These are phyloP conservation scores for Boletus pseudo-olivaceus DNA, from an alignment of 768 basidiomycete species.

Conservation along the genomic window DNA sequence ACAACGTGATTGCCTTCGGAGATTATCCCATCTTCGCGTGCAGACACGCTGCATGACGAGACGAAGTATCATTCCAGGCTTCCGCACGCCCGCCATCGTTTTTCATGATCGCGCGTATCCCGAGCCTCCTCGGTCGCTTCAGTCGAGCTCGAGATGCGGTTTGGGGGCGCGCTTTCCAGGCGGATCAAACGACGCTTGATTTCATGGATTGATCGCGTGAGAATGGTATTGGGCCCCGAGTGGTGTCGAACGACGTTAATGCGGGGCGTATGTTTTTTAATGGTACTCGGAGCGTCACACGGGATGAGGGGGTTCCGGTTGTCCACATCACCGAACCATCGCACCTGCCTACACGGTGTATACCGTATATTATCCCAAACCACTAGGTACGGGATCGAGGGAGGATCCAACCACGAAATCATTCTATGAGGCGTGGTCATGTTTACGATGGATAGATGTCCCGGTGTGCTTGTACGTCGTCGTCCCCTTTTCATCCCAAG, in stretches of 20 bases:
- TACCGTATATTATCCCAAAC: conserved; percentile 85
- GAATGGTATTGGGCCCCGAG: conserved; percentile 67
- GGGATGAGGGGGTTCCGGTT: neutral
- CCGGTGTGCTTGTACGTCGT: conserved; percentile 69
- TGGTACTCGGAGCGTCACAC: conserved; percentile 63
- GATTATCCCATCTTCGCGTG: conserved; percentile 19
- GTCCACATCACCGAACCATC: neutral
- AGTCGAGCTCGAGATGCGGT: conserved; percentile 37
- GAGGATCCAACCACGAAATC: conserved; percentile 36
- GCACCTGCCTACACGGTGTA: conserved; percentile 83
- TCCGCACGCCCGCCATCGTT: neutral
- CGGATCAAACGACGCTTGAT: conserved; percentile 56
- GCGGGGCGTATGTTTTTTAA: conserved; percentile 73
- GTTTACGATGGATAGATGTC: conserved; percentile 81
- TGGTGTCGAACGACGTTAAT: conserved; percentile 78
- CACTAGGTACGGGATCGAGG: conserved; percentile 55
- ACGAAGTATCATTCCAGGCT: conserved; percentile 11
- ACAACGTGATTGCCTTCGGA: conserved; percentile 27
- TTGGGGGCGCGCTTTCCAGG: conserved; percentile 47
- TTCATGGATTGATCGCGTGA: conserved; percentile 66
- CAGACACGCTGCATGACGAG: conserved; percentile 10
- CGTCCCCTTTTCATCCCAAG: neutral
- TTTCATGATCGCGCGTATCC: conserved; percentile 9
- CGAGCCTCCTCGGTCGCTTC: conserved; percentile 33
- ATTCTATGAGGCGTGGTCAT: conserved; percentile 85